Evolutionary conservation across 768 basidiomycete species (phyloP), one percentile per base, ranked within the genome.

Genomic region (Suillus placidus): DNA sequence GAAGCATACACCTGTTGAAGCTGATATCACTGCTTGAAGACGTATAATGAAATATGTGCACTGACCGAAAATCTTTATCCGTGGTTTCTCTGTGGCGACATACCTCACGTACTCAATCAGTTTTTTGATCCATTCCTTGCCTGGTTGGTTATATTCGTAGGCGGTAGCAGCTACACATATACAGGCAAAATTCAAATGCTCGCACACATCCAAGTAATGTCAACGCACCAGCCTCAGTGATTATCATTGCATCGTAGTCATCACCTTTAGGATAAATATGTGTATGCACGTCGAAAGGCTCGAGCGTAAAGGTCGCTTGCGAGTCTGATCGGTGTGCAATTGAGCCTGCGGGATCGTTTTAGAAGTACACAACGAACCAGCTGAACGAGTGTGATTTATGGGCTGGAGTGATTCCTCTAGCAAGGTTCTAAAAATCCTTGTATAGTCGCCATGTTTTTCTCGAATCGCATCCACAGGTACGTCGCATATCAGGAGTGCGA

Each of bases 201-300:
- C 12, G 18, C n/a, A 4, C 26, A 43, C 23, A 32, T 32, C 26
- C 14, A 51, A 49, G 14, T 16, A 6, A 51, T 49, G 6, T 47
- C 32, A 67, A 79, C 85, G 54, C 70, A 96, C 95, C 88, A n/a
- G 93, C 93, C 0, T 95, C 95, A 1, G 90, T 92, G 64, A 97
- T 81, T 66, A 97, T 78, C 37, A 98, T 78, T 0, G 83, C 92
- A 66, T 90, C 85, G 71, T 90, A 94, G 3, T 76, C 73, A 14
- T 79, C 80, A 26, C 84, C 79, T 0, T 78, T 61, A 0, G 95
- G 95, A 68, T 92, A 94, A 77, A 81, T 78, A 64, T 82, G 79
- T 23, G 80, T 67, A 14, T 85, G 80, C 26, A 94, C 93, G 72
- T 96, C 87, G 74, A 85, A 97, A 0, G 84, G 77, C 62, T 93